Base-by-base conservation (phyloP, 257 asterid genomes). In the Prunella vulgaris region DNA sequence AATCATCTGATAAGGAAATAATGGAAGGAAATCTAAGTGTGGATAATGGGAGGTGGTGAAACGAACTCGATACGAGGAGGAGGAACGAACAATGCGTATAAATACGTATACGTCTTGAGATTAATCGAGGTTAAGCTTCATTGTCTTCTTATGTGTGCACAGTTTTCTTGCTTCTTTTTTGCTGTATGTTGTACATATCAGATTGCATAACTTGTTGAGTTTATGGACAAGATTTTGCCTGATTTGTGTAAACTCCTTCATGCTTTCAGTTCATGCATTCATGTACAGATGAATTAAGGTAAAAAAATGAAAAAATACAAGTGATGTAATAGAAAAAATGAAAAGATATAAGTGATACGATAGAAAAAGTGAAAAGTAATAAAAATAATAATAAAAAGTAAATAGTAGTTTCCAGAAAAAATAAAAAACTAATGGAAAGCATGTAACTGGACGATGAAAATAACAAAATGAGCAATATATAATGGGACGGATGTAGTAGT, bases 31-130 rank as follows among this genome's bases (percentile, higher is more conserved):
- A 75, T 1, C 64, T 78, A 10, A 30, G 54, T 10, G 37, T 13
- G 1, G 79, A 80, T 54, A 82, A 70, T 58, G 92, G 86, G 18
- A 75, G 71, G 48, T 74, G 64, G 70, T 81, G 77, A 71, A 40
- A 37, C 27, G n/a, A 7, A 44, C 6, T 14, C 21, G 60, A n/a
- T 52, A 33, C 30, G 46, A 25, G 35, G 20, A n/a, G 73, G 32
- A 22, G 46, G n/a, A 60, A 38, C 14, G 54, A 20, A 17, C 51
- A 0, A 44, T 27, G 66, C 37, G 12, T 56, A 40, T 64, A 53
- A 35, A n/a, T 65, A 42, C 35, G 60, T 48, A 28, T 49, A 10
- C 10, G n/a, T 15, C 24, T 7, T 49, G 12, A 12, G 18, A 10
- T 74, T 44, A 60, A 22, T 44, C n/a, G 66, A 40, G 38, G 33